Evolutionary conservation across 1,284 basidiomycete species (phyloP), one percentile per base, ranked within the genome.

Genomic region (Meripilus lineatus): DNA sequence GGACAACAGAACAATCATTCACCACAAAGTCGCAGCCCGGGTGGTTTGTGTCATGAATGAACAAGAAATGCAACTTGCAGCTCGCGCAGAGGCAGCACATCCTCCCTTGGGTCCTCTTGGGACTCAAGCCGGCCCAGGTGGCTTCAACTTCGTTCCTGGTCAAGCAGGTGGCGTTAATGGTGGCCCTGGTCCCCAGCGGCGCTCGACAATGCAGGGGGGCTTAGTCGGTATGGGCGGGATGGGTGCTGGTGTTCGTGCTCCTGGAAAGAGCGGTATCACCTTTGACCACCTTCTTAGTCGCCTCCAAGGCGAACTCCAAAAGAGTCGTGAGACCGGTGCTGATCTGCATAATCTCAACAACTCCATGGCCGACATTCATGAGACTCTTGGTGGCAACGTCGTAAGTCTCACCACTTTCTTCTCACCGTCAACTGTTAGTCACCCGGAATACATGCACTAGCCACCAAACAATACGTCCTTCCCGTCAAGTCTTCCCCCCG

Each of bases 1-100:
- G 61, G 96, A 99, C 71, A 97, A 96, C 75, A 93, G 93, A 68
- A 93, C 93, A 0, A 93, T 97, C 50, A 86, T 99, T 38, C 95
- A 99, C 66, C 94, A 98, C 72, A 98, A 98, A 64, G 96, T 99
- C 32, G 91, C 95, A 8, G 93, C 93, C 11, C 89, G 91, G 34
- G 92, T 93, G 25, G 81, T 93, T 48, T 90, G 94, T 53, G 83
- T 96, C 7, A 83, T 95, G 57, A 82, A 75, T 0, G 84, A 91
- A 32, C 89, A 93, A 47, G 95, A 99, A 58, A 85, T 81, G 1
- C 77, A 79, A 49, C 72, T 79, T 36, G 83, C 83, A 32, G 74
- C 79, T 13, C 77, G 82, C 38, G 74, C 75, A 34, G 83, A 87
- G 53, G 77, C 81, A 42, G 76, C 77, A 50, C 38, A 40, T 40